Percentiles rank a stretch among this genome's conserved stretches.
Evolutionary conservation across 179 eudicot genomes (phyloP).

Genomic region (Gypsophila paniculata): DNA sequence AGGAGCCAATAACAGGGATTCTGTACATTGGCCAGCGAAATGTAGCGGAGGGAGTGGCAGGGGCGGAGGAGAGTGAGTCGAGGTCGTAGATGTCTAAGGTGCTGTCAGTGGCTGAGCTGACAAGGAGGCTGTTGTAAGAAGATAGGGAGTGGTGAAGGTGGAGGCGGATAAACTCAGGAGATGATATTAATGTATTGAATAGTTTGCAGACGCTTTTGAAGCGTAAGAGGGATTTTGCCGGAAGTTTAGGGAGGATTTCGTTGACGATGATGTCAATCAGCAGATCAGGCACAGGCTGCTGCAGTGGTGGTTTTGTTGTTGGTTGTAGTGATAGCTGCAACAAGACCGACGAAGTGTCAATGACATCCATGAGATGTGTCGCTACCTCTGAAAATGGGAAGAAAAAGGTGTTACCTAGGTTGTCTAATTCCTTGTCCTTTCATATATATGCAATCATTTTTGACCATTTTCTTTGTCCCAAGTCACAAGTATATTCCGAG

Average conservation of each 20-base stretch:
- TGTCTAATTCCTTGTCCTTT: too few relatives aligned
- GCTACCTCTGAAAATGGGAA: too few relatives aligned
- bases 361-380: too few relatives aligned
- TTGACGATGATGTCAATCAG: neutral
- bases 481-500: too few relatives aligned
- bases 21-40: neutral
- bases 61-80: neutral
- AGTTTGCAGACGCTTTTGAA: slow-evolving; percentile 10
- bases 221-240: slow-evolving; percentile 4
- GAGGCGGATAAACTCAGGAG: neutral
- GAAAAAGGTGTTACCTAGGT: too few relatives aligned
- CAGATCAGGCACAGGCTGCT: neutral
- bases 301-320: neutral
- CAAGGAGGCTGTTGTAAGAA: neutral
- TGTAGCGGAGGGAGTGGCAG: neutral
- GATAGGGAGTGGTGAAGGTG: neutral
- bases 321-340: neutral
- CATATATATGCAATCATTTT: too few relatives aligned
- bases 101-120: neutral
- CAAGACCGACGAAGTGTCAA: too few relatives aligned
- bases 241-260: slow-evolving; percentile 12
- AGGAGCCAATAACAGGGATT: neutral
- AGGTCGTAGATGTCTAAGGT: neutral
- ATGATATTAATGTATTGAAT: neutral
- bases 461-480: too few relatives aligned